Conservation (phyloP, 164 flowering plant species). For the Pachysandra terminalis region DNA sequence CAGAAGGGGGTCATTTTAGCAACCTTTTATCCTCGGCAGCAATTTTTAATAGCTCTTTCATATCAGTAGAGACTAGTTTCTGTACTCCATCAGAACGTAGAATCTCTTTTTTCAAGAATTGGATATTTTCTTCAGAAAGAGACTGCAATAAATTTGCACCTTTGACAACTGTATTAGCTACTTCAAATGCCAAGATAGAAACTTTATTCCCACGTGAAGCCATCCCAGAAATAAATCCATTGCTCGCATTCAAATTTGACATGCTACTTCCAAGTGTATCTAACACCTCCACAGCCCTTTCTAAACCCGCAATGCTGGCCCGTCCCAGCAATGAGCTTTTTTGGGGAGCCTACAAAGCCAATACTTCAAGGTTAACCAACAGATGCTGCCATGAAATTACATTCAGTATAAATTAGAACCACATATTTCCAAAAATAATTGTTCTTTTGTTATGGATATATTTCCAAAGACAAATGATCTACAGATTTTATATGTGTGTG, state of each 20-base stretch:
- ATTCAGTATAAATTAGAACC: not conserved
- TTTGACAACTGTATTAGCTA: slow-evolving; percentile 62
- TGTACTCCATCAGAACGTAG: slow-evolving; percentile 49
- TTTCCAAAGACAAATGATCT: too few species aligned
- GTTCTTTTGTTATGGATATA: too few species aligned
- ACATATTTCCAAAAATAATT: not conserved
- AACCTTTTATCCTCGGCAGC: slow-evolving; percentile 74
- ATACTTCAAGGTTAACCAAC: not conserved
- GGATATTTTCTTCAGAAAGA: slow-evolving; percentile 50
- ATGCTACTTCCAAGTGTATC: slow-evolving; percentile 65
- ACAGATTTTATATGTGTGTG: too few species aligned
- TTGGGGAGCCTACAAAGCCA: slow-evolving; percentile 23
- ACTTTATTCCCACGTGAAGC: slow-evolving; percentile 45
- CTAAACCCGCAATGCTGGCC: slow-evolving; percentile 50
- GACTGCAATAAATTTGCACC: slow-evolving; percentile 56
- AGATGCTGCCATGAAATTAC: not conserved
- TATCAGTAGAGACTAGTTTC: slow-evolving; percentile 46
- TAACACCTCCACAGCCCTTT: slow-evolving; percentile 52
- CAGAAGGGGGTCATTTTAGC: not conserved
- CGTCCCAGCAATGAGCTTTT: slow-evolving; percentile 42
- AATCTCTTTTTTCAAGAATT: slow-evolving; percentile 49
- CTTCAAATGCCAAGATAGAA: slow-evolving; percentile 66
- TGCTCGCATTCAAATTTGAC: slow-evolving; percentile 41
- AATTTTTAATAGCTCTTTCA: slow-evolving; percentile 46
- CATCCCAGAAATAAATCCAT: slow-evolving; percentile 43